Conservation (phyloP, 2,329 filamentous ascomycete species). For the Rutstroemia sp. region DNA sequence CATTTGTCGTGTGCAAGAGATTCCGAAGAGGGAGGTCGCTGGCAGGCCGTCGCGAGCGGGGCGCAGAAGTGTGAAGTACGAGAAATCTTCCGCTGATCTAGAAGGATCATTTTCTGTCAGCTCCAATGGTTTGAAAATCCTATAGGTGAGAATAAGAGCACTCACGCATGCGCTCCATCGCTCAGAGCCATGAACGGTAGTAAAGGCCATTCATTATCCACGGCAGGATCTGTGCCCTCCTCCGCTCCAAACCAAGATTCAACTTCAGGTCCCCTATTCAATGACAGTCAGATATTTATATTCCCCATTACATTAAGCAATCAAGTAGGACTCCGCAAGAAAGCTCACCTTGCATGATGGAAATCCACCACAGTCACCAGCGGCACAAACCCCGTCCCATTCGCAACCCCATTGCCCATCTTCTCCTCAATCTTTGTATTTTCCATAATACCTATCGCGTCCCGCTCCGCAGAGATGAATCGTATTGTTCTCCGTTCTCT, state of each 20-base stretch:
- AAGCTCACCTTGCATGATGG: slow-evolving; percentile 59
- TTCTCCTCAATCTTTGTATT: slow-evolving; percentile 1
- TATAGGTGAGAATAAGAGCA: not conserved
- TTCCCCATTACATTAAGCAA: too few species aligned
- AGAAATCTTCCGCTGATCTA: slow-evolving; percentile 90
- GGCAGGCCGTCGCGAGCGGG: slow-evolving; percentile 47
- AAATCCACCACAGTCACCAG: slow-evolving; percentile 77
- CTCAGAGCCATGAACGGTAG: slow-evolving; percentile 95
- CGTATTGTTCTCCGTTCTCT: not conserved
- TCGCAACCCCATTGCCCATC: slow-evolving; percentile 17
- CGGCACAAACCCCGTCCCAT: slow-evolving; percentile 45
- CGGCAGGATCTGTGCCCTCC: slow-evolving; percentile 69
- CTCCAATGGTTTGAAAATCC: not conserved
- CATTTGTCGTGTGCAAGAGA: slow-evolving; percentile 89
- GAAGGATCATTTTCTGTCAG: slow-evolving; percentile 3
- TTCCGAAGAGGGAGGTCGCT: slow-evolving; percentile 84
- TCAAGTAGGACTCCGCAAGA: not conserved
- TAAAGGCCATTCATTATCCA: slow-evolving; percentile 81
- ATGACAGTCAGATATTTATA: not conserved
- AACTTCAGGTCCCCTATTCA: slow-evolving; percentile 70
- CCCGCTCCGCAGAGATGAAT: not conserved
- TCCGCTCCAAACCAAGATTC: slow-evolving; percentile 80
- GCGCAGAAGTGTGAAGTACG: slow-evolving; percentile 86
- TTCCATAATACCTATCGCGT: not conserved
- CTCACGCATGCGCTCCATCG: slow-evolving; percentile 89